A percentile compares a stretch with the other conserved stretches of the same genome.
phyloP scores from a whole-genome alignment of 148 eudicot species.

The Vaccinium macrocarpon region DNA sequence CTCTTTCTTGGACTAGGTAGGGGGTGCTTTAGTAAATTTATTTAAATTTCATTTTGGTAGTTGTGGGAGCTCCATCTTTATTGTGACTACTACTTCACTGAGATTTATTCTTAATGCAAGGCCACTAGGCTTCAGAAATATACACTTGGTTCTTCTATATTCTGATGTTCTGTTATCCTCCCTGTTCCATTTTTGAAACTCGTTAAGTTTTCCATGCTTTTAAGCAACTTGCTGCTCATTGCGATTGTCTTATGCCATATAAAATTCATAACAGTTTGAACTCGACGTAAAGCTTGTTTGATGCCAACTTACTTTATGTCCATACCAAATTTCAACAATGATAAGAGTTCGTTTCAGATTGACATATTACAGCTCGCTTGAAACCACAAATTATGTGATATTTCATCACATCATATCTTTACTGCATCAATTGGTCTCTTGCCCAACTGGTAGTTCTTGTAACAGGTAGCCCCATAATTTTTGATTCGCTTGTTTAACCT shows the following conservation, averaged over 20 bases:
- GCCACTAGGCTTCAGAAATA: not conserved
- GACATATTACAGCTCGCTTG: not conserved
- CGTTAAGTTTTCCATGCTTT: conserved; percentile 1
- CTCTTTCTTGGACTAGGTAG: not conserved
- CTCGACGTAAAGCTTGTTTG: not conserved
- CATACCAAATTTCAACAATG: not conserved
- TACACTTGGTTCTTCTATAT: not conserved
- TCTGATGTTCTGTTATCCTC: not conserved
- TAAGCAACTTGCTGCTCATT: not conserved
- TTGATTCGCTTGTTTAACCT: conserved; percentile 30
- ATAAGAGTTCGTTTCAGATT: not conserved
- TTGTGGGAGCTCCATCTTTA: not conserved
- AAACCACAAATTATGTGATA: not conserved
- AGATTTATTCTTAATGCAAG: not conserved
- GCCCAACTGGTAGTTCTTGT: conserved; percentile 37
- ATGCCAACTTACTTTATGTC: not conserved
- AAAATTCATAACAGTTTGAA: not conserved
- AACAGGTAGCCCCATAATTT: conserved; percentile 24
- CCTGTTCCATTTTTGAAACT: not conserved
- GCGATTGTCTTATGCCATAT: not conserved
- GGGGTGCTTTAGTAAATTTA: not conserved
- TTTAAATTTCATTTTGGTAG: not conserved
- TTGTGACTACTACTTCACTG: not conserved
- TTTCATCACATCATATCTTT: not conserved
- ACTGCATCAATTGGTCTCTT: conserved; percentile 42